Evolutionary conservation across 768 basidiomycete genomes (phyloP).

Genomic region (Pulveroboletus sp.): DNA sequence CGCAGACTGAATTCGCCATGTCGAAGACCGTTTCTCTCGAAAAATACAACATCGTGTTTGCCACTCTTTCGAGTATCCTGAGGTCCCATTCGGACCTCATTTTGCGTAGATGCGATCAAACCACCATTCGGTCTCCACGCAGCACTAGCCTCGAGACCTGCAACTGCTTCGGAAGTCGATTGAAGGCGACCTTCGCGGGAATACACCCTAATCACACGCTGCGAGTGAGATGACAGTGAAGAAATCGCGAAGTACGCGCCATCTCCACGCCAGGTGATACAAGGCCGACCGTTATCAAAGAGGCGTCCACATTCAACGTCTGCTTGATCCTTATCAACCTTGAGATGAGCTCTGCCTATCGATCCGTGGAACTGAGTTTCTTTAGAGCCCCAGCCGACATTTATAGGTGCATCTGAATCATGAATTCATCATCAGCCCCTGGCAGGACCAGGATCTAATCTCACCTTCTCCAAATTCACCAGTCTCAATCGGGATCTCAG

Average conservation of each 20-base stretch:
- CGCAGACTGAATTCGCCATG: conserved; percentile 82
- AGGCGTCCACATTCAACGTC: conserved; percentile 49
- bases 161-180: conserved; percentile 77
- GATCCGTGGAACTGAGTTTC: conserved; percentile 98
- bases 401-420: conserved; percentile 74
- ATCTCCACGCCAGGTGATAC: conserved; percentile 93
- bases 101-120: conserved; percentile 74
- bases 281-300: conserved; percentile 65
- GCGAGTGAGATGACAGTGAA: conserved; percentile 46
- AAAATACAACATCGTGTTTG: conserved; percentile 85
- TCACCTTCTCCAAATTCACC: conserved; percentile 83
- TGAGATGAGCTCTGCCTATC: conserved; percentile 63
- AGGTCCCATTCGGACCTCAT: conserved; percentile 69
- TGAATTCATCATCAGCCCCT: conserved; percentile 7
- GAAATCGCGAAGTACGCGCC: conserved; percentile 86
- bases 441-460: conserved; percentile 5
- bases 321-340: conserved; percentile 49
- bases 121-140: conserved; percentile 89
- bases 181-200: conserved; percentile 57
- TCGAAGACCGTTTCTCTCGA: conserved; percentile 90
- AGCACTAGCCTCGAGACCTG: conserved; percentile 74
- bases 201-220: conserved; percentile 28
- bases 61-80: conserved; percentile 62
- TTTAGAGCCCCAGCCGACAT: conserved; percentile 97
- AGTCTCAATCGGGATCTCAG: conserved; percentile 68